These are phyloP conservation scores for Diaporthe ilicicola DNA, from an alignment of 2,329 filamentous ascomycete species.

Conservation along the genomic window DNA sequence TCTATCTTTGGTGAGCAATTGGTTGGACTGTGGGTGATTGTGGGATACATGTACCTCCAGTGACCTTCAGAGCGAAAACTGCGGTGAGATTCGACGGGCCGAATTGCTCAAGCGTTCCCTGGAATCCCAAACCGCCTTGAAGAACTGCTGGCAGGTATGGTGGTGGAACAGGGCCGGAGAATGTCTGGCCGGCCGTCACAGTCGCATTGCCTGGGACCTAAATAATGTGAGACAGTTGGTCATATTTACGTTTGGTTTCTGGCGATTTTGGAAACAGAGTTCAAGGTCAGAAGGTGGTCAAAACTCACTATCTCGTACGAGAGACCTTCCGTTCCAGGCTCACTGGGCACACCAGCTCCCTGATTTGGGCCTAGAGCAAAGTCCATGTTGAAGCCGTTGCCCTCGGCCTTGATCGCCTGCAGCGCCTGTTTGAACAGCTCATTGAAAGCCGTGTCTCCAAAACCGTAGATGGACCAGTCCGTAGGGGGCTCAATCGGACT, in stretches of 20 bases:
- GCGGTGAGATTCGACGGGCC: conserved; percentile 5
- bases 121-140: conserved; percentile 9
- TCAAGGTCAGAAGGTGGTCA: conserved; percentile 46
- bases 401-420: conserved; percentile 43
- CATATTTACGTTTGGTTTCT: conserved; percentile 39
- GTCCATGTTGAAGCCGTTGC: conserved; percentile 51
- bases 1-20: neutral
- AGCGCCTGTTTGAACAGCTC: conserved; percentile 34
- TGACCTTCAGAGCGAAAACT: conserved; percentile 14
- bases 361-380: conserved; percentile 56
- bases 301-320: conserved; percentile 15
- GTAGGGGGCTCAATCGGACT: conserved; percentile 9
- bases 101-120: conserved; percentile 6
- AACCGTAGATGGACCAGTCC: conserved; percentile 39
- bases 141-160: conserved; percentile 19
- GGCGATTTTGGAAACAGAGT: too few species aligned
- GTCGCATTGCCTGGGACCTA: conserved; percentile 23
- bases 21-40: neutral
- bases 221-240: conserved; percentile 21
- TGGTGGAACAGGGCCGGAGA: conserved; percentile 8
- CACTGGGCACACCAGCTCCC: conserved; percentile 50
- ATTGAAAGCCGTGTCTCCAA: conserved; percentile 44
- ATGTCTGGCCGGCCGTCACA: neutral
- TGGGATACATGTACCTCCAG: neutral
- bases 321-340: conserved; percentile 6